Conservation (phyloP, 1,139 yeast genomes). For the Yamadazyma triangularis region DNA sequence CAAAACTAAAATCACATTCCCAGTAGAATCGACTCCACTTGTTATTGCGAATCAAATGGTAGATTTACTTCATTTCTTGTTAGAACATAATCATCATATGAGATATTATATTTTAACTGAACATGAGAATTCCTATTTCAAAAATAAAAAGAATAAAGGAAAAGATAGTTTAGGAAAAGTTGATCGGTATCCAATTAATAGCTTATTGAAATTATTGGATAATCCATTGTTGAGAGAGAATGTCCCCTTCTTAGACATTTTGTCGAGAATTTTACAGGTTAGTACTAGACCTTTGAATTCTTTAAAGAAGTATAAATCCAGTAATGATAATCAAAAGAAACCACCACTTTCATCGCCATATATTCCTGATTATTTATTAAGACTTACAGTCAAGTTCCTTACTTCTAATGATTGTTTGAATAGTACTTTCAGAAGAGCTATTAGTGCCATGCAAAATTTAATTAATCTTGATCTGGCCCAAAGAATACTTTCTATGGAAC, state of each 20-base stretch:
- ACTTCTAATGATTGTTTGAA: conserved; percentile 86
- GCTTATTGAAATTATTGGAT: conserved; percentile 59
- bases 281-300: conserved; percentile 69
- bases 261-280: conserved; percentile 71
- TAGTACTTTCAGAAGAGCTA: conserved; percentile 78
- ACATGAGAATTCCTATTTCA: conserved; percentile 62
- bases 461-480: conserved; percentile 60
- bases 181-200: conserved; percentile 68
- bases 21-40: conserved; percentile 62
- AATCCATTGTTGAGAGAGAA: conserved; percentile 64
- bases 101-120: conserved; percentile 77
- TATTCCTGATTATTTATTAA: conserved; percentile 61
- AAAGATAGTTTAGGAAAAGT: conserved; percentile 27
- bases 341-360: conserved; percentile 48
- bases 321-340: conserved; percentile 6
- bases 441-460: conserved; percentile 78
- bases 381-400: conserved; percentile 61
- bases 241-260: conserved; percentile 68
- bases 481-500: conserved; percentile 61
- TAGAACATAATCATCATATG: conserved; percentile 66
- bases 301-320: conserved; percentile 28
- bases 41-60: conserved; percentile 73
- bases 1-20: conserved; percentile 32
- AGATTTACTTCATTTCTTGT: conserved; percentile 68
- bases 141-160: conserved; percentile 35